Conservation (phyloP, 345 rosid genomes). For the Populus pruinosa region DNA sequence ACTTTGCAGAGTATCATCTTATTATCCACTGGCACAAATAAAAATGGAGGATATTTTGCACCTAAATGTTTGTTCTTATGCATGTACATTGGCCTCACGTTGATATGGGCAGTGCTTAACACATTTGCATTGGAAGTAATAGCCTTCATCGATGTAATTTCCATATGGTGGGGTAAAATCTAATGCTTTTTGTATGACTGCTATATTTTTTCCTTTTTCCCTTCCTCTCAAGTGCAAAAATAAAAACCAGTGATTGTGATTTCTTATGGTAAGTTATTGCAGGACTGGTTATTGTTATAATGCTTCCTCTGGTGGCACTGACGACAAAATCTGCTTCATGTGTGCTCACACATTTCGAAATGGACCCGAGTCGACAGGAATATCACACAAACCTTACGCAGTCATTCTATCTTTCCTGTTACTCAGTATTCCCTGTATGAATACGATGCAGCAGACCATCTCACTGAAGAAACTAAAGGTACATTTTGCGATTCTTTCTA, state of each 20-base stretch:
- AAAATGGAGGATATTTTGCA: conserved; percentile 55
- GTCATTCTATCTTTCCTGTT: conserved; percentile 48
- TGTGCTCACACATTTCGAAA: conserved; percentile 49
- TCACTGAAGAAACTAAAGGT: conserved; percentile 69
- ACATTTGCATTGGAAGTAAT: conserved; percentile 54
- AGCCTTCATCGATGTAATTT: conserved; percentile 58
- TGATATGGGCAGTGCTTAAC: conserved; percentile 65
- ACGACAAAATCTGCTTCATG: conserved; percentile 50
- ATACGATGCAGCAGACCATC: conserved; percentile 62
- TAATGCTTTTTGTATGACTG: neutral
- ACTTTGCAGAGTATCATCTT: conserved; percentile 61
- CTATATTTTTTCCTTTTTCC: neutral
- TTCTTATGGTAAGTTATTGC: conserved; percentile 41
- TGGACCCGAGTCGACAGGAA: conserved; percentile 41
- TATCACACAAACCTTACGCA: conserved; percentile 54
- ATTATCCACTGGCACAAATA: conserved; percentile 53
- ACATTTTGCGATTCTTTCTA: conserved; percentile 54
- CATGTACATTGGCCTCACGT: conserved; percentile 48
- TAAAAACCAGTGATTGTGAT: neutral
- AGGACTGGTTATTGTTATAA: conserved; percentile 46
- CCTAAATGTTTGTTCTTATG: conserved; percentile 54
- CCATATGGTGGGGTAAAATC: conserved; percentile 61
- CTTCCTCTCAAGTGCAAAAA: neutral
- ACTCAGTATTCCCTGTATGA: conserved; percentile 62
- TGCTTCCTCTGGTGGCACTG: conserved; percentile 55